Evolutionary conservation across 768 basidiomycete genomes (phyloP), one percentile per base, ranked within the genome.

Genomic region (Cystoderma amianthinum): DNA sequence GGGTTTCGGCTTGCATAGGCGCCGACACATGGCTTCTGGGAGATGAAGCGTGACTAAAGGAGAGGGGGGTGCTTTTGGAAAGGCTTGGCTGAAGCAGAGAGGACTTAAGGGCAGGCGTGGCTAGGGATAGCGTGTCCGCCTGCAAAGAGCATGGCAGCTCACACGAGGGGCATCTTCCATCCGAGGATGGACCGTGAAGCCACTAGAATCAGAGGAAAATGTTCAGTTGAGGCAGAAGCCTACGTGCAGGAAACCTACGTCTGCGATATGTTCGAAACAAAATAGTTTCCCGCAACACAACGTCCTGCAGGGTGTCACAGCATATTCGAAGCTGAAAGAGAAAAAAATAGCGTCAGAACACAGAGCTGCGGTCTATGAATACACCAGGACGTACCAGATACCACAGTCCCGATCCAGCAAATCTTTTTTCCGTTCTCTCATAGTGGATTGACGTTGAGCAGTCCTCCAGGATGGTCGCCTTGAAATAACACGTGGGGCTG

Each of bases 161-260:
- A 32, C 50, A 51, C n/a, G 50, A 43, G 9, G 50, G 50, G 30
- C 50, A 51, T 23, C 43, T 38, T 11, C 43, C 35, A 21, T 48
- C 37, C 6, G 44, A 43, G 3, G 39, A 16, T 5, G 44, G 24
- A n/a, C 43, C 50, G 21, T 48, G 42, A 4, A 46, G 34, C 49
- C 47, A 51, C 49, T 51, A 36, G 9, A 36, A 36, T 11, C 9
- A 9, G 17, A 10, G 10, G 17, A n/a, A n/a, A n/a, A n/a, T n/a
- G 10, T 9, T 36, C 17, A 36, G 35, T 11, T 18, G 35, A 36
- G 15, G 28, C 9, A 30, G 9, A 30, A 15, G 28, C 10, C 9
- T 30, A 30, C 10, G 28, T 9, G 15, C 28, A 30, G 15, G 9
- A 15, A 9, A 15, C 28, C 10, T 30, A 30, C 28, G 15, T 30